Conservation (phyloP, 306 rosid genomes). For the Sophora flavescens region DNA sequence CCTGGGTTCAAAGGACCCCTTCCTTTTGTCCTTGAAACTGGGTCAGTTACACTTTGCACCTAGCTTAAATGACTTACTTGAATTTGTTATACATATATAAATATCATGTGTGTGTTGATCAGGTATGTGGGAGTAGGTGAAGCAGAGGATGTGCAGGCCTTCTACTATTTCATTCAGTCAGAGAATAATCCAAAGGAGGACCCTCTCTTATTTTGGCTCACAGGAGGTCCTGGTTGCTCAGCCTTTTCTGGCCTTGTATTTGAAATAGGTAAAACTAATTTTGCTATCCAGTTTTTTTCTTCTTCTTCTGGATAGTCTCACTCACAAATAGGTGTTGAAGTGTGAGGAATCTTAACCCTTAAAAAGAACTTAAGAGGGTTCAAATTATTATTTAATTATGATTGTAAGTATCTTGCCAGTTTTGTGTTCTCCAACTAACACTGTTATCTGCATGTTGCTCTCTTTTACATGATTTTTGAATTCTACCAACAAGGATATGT, state of each 20-base stretch:
- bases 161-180: constrained; percentile 72
- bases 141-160: constrained; percentile 58
- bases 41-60: constrained; percentile 49
- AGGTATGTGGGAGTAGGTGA: constrained; percentile 84
- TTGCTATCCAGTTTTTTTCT: background rate
- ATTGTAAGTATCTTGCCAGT: background rate
- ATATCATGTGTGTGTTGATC: background rate
- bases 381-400: too few relatives aligned
- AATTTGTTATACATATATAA: background rate
- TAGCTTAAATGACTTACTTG: background rate
- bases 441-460: background rate
- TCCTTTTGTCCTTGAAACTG: constrained; percentile 71
- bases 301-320: background rate
- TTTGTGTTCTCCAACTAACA: background rate
- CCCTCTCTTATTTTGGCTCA: constrained; percentile 78
- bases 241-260: constrained; percentile 53
- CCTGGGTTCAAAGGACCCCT: constrained; percentile 77
- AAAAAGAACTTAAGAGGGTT: background rate
- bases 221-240: constrained; percentile 86
- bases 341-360: background rate
- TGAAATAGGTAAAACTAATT: constrained; percentile 58
- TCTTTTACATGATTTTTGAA: background rate
- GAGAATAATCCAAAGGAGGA: constrained; percentile 64
- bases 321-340: background rate
- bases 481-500: background rate